Percentiles rank a stretch among this genome's conserved stretches.
These are phyloP conservation scores for Aspergillus sp. DNA, from an alignment of 2,329 filamentous ascomycete genomes.

Conservation along the genomic window DNA sequence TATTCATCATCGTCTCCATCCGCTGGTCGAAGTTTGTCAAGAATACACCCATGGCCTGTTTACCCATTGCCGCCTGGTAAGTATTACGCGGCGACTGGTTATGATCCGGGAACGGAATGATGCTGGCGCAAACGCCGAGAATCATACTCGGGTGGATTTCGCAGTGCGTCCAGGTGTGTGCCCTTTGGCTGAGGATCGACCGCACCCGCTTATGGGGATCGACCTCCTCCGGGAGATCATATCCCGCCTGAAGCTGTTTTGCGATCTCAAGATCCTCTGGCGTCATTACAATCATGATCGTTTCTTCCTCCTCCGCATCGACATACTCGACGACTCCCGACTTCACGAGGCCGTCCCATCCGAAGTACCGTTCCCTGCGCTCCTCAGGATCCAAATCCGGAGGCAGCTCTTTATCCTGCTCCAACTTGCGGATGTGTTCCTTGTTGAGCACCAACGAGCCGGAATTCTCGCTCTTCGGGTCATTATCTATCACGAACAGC, in stretches of 20 bases:
- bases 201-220: conserved; percentile 82
- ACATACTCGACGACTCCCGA: conserved; percentile 89
- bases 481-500: conserved; percentile 85
- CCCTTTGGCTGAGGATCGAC: conserved; percentile 74
- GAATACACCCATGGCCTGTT: conserved; percentile 99
- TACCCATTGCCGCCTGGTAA: conserved; percentile 99
- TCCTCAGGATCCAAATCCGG: conserved; percentile 52
- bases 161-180: conserved; percentile 93
- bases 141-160: conserved; percentile 99
- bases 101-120: conserved; percentile 98
- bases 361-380: conserved; percentile 55
- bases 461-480: conserved; percentile 61
- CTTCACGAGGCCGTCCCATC: conserved; percentile 79
- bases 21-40: conserved; percentile 92
- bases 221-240: conserved; percentile 51
- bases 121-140: conserved; percentile 93
- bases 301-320: conserved; percentile 96
- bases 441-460: conserved; percentile 76
- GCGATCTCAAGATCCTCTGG: conserved; percentile 84
- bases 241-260: conserved; percentile 58
- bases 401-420: conserved; percentile 59
- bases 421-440: conserved; percentile 68
- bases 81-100: conserved; percentile 97
- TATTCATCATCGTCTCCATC: conserved; percentile 99
- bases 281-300: conserved; percentile 98